These are phyloP conservation scores for Trichosporon ovoides DNA, from an alignment of 1,284 basidiomycete genomes.

Conservation along the genomic window DNA sequence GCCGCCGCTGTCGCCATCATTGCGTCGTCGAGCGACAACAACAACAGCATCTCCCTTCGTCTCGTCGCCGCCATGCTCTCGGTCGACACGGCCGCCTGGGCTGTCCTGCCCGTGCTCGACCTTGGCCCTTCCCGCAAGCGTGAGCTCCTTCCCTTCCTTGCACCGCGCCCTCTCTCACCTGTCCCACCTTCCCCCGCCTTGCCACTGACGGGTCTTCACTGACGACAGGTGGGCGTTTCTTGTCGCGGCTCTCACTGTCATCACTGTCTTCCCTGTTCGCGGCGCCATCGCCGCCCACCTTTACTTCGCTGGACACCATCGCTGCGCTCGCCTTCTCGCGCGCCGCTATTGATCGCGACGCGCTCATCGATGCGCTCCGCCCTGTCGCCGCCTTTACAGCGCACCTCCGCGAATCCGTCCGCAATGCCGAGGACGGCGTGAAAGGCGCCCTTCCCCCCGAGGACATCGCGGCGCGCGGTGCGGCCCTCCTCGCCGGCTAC, in stretches of 20 bases:
- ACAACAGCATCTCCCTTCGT: neutral
- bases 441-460: neutral
- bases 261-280: neutral
- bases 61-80: neutral
- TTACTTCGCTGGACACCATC: neutral
- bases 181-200: too few species aligned
- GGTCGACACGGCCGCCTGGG: constrained; percentile 4
- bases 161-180: neutral
- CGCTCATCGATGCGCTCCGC: neutral
- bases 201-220: too few species aligned
- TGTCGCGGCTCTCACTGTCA: too few species aligned
- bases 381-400: neutral
- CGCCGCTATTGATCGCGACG: neutral
- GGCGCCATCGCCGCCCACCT: neutral
- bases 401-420: neutral
- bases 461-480: neutral
- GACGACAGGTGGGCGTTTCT: too few species aligned
- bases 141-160: neutral
- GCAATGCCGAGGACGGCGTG: neutral
- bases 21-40: neutral
- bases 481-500: constrained; percentile 1
- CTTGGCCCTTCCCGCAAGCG: neutral
- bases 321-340: neutral
- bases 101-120: constrained; percentile 2
- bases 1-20: too few species aligned